phyloP scores from a whole-genome alignment of 352 stramenopile genomes.

The Phytophthora aleatoria region DNA sequence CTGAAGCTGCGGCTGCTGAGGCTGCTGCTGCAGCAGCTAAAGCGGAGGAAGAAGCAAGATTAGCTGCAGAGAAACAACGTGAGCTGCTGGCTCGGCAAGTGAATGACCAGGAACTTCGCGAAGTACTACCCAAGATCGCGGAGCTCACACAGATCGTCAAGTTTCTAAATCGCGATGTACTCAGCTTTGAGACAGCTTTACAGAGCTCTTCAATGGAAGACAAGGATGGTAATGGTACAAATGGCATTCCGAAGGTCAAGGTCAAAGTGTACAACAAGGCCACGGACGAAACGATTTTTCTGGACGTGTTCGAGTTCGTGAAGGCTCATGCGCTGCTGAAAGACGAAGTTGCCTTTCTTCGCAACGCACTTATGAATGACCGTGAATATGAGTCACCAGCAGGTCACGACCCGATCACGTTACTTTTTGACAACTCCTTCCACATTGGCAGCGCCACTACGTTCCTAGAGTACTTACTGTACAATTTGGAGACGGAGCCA shows the following conservation, averaged over 20 bases:
- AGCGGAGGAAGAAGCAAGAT: constrained; percentile 37
- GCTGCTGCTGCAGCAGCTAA: constrained; percentile 42
- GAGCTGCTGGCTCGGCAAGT: constrained; percentile 75
- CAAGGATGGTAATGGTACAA: constrained; percentile 37
- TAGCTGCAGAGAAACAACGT: constrained; percentile 56
- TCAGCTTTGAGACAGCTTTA: constrained; percentile 92
- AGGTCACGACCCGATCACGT: constrained; percentile 90
- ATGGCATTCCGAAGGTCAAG: constrained; percentile 85
- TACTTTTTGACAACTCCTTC: constrained; percentile 94
- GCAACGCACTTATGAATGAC: constrained; percentile 90
- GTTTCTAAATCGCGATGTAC: constrained; percentile 87
- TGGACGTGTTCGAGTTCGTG: constrained; percentile 94
- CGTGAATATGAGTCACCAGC: constrained; percentile 86
- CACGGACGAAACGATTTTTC: constrained; percentile 91
- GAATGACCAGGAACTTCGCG: constrained; percentile 92
- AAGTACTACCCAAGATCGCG: constrained; percentile 92
- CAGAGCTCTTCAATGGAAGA: constrained; percentile 67
- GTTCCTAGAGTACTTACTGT: constrained; percentile 93
- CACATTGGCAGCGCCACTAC: constrained; percentile 90
- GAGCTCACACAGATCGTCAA: constrained; percentile 93
- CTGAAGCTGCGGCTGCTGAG: constrained; percentile 37
- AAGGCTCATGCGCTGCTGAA: constrained; percentile 86
- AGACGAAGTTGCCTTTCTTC: constrained; percentile 89
- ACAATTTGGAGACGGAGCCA: constrained; percentile 92
- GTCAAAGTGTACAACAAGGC: constrained; percentile 91